Base-by-base conservation (phyloP, 2,329 filamentous ascomycete genomes). In the Fusarium veterinarium region DNA sequence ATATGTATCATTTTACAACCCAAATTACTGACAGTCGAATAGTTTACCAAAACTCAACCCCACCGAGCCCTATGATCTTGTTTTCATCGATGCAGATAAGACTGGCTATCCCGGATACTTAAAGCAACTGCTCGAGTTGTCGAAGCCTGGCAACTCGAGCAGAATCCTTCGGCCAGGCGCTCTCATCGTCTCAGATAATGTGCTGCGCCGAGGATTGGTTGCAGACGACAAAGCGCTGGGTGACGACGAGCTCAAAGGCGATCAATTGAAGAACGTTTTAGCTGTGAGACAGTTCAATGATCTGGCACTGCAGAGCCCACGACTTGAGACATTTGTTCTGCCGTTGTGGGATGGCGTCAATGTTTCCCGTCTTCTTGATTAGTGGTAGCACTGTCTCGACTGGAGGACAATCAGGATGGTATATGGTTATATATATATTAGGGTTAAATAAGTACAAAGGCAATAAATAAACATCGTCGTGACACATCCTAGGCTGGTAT, bases 21-120 rank as follows among this genome's bases (percentile, higher is more conserved):
- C 10, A 7, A 17, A 19, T 31, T 41, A 38, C 48, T 73, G 16
- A 57, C 37, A 28, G 12, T 14, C 23, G 16, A 16, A 7, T 71
- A 83, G 66, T 72, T 79, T 64, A 62, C 77, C 40, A 78, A 84
- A 81, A 40, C 72, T 80, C 35, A 45, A 57, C 35, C 71, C 75
- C 30, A 45, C 33, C 14, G 64, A 72, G 72, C 85, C 87, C 8
- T 89, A 86, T 71, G 87, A 89, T 76, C 78, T 88, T 48, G 82
- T 88, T 75, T 89, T 89, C 76, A 83, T 88, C 67, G 87, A 88
- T 64, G 87, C 87, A 30, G 82, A 89, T 64, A 89, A 89, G 79
- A 79, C 81, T 1, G 85, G 84, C n/a, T 88, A 89, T 74, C 83
- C 84, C 1, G 76, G 74, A 11, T 89, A 88, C 75, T 80, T 89